Conservation (phyloP, 768 basidiomycete genomes). For the Pholiota microspora region DNA sequence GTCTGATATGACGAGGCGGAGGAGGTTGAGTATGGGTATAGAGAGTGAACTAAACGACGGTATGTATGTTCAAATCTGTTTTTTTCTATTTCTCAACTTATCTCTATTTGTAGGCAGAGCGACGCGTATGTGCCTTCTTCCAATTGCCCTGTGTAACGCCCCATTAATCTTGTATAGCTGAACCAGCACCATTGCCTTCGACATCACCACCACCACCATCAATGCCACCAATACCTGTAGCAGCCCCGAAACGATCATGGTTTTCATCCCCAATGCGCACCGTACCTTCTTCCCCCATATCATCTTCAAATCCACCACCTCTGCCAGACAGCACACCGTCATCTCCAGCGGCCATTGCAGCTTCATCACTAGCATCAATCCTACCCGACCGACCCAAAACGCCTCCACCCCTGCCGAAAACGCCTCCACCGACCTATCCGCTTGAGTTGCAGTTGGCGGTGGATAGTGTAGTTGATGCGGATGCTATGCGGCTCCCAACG, state of each 20-base stretch:
- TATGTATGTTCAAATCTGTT: no score
- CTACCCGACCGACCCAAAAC: neutral
- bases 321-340: slow-evolving; percentile 1
- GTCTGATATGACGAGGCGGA: no score
- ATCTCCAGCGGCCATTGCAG: slow-evolving; percentile 4
- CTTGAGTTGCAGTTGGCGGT: slow-evolving; percentile 1
- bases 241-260: neutral
- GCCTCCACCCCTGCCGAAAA: neutral
- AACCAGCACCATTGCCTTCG: neutral
- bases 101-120: neutral
- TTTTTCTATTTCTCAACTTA: no score
- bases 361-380: neutral
- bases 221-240: neutral
- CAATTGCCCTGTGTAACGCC: no score
- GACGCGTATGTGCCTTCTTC: neutral
- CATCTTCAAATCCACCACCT: neutral
- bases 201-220: neutral
- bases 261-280: neutral
- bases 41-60: no score
- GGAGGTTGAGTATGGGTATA: no score
- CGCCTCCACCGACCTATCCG: slow-evolving; percentile 11
- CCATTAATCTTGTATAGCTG: neutral
- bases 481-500: neutral
- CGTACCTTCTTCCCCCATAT: neutral
- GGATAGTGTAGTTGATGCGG: neutral